Evolutionary conservation across 1,139 yeast genomes (phyloP), one percentile per base, ranked within the genome.

Genomic region (Magnusiomyces ingens): DNA sequence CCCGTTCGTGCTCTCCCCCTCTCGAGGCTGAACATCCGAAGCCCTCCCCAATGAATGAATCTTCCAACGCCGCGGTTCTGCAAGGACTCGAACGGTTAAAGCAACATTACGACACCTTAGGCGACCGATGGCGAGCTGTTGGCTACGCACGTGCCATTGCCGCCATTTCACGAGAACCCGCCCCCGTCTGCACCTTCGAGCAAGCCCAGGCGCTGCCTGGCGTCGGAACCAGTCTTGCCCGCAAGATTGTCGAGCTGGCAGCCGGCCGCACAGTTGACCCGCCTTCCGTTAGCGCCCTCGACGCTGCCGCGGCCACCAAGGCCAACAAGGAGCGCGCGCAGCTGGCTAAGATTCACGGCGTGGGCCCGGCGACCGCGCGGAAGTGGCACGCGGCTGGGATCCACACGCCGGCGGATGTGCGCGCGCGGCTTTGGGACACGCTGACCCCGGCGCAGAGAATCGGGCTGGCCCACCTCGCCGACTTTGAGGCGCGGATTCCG

Each of bases 391-490:
- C 65, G 12, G 60, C 71, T 50, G 80, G 80, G 0, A 58, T 68
- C 19, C 64, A 71, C 12, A 68, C 76, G 0, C 64, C 81, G 17
- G 70, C 71, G 0, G 81, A 79, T 52, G 68, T 77, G 2, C 48
- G 59, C 2, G 56, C 63, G 11, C 63, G 71, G 45, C 32, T 26
- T 5, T 26, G 32, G 32, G 60, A 64, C 0, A 72, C 71, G 51
- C 64, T 75, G 47, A 71, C 71, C 1, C 68, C 67, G 57, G 69
- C 68, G 37, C 78, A 75, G 58, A 64, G 67, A 53, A 67, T 71
- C 44, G 84, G 84, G 1, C 62, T 82, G 52, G 67, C 72, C 18
- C 79, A 75, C 58, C 78, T 76, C 59, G 70, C 75, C 3, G 85
- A 82, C 55, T 79, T 85, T 75, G 62, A 66, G 36, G 63, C 62